Evolutionary conservation across 257 asterid species (phyloP), one percentile per base, ranked within the genome.

Genomic region (Przewalskia tangutica): DNA sequence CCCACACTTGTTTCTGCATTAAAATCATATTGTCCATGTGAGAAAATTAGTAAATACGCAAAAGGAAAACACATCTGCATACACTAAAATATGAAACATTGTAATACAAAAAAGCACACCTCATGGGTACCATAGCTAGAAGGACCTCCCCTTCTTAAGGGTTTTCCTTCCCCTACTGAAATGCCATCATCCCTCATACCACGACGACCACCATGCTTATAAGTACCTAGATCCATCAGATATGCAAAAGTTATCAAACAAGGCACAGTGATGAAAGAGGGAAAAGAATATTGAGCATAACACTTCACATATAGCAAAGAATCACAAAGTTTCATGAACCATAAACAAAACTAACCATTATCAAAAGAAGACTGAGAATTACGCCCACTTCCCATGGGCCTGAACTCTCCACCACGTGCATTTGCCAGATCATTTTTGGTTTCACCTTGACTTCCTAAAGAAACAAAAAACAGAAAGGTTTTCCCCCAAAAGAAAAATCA

Each of bases 1-100:
- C 96, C 98, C 98, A 93, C 82, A 95, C 96, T 90, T 92, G 97
- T 84, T 95, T 95, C 97, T 95, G 97, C 86, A 89, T 82, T 44
- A 66, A 81, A 77, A 81, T 58, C 70, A 27, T 10, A 56, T 46
- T 42, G 56, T 55, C 76, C 48, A n/a, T 32, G 18, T 36, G 73
- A 38, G 44, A 66, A 36, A 82, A 73, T 58, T 40, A 84, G 73
- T 23, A 56, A 73, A 44, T 14, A 17, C 42, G 71, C 40, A 53
- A 6, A 38, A 27, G 54, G 23, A 58, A 53, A 4, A 51, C n/a
- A 34, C 58, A 79, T 48, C 17, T 0, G 38, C 42, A 14, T 18
- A 38, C 23, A 58, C 59, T 40, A 38, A 27, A 5, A 73, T 20
- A 82, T 54, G 46, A 76, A 53, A 46, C 54, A n/a, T 36, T 27